Percentiles rank a stretch among this genome's conserved stretches.
phyloP scores from a whole-genome alignment of 257 asterid species.

The Ajuga chamaepitys region DNA sequence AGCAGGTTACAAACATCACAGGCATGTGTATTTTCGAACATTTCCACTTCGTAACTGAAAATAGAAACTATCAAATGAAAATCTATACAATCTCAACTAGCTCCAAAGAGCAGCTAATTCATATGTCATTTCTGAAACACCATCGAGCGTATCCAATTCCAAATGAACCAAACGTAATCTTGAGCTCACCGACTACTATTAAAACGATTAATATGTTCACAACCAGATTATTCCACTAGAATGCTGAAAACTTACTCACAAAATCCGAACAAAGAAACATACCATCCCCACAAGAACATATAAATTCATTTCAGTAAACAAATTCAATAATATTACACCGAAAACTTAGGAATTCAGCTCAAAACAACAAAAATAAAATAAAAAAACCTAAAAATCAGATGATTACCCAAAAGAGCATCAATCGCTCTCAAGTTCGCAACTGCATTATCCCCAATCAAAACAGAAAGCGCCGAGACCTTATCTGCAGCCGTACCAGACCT shows the following conservation, averaged over 20 bases:
- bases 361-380: not conserved
- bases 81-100: not conserved
- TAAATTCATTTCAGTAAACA: too few species aligned
- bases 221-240: too few species aligned
- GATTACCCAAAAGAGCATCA: slow-evolving; percentile 74
- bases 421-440: slow-evolving; percentile 77
- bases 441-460: slow-evolving; percentile 86
- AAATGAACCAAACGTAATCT: not conserved
- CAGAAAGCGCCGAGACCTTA: slow-evolving; percentile 87
- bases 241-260: too few species aligned
- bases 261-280: not conserved
- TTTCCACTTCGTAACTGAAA: not conserved
- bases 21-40: not conserved
- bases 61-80: not conserved
- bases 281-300: not conserved
- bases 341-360: not conserved
- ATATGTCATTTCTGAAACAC: not conserved
- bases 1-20: not conserved
- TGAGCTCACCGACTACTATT: not conserved
- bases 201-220: too few species aligned
- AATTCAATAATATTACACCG: not conserved
- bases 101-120: not conserved
- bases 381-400: not conserved
- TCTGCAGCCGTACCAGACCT: slow-evolving; percentile 96
- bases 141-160: not conserved